These are phyloP conservation scores for Coemansia asiatica DNA, from an alignment of 192 early-diverging fungal species.

Conservation along the genomic window DNA sequence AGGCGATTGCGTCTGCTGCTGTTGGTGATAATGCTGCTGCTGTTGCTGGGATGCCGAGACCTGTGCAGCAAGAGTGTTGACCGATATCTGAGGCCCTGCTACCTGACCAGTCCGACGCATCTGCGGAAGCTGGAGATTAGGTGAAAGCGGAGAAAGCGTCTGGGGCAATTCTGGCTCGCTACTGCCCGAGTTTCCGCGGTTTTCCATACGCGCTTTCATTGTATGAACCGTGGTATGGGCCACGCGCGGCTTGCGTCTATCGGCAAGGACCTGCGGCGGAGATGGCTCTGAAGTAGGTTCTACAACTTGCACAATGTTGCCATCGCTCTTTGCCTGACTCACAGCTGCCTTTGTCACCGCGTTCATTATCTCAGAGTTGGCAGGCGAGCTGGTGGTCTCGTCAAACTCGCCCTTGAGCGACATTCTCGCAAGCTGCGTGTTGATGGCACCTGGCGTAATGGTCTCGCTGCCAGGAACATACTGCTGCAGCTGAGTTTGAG, in stretches of 20 bases:
- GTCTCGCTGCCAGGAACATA: neutral
- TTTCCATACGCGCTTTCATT: constrained; percentile 55
- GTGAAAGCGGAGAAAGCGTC: neutral
- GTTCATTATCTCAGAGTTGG: constrained; percentile 32
- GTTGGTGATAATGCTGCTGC: neutral
- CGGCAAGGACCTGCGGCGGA: constrained; percentile 55
- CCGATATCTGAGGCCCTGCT: constrained; percentile 18
- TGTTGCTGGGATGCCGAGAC: constrained; percentile 3
- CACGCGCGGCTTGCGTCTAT: constrained; percentile 52
- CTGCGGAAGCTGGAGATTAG: constrained; percentile 4
- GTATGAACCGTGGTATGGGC: constrained; percentile 48
- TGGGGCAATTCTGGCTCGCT: constrained; percentile 19
- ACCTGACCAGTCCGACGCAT: constrained; percentile 36
- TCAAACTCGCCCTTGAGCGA: neutral
- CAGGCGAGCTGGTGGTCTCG: constrained; percentile 21
- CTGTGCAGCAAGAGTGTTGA: constrained; percentile 13
- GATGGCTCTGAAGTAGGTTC: constrained; percentile 25
- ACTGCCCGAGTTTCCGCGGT: constrained; percentile 18
- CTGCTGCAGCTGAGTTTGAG: neutral
- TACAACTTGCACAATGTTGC: constrained; percentile 38
- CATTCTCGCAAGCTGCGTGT: constrained; percentile 11
- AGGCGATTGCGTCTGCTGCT: constrained; percentile 1
- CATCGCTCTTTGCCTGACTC: constrained; percentile 45
- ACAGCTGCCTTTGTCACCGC: constrained; percentile 49
- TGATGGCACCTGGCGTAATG: neutral